Evolutionary conservation across 805 yeast genomes (phyloP), one percentile per base, ranked within the genome.

Genomic region (Wickerhamomyces bisporus): DNA sequence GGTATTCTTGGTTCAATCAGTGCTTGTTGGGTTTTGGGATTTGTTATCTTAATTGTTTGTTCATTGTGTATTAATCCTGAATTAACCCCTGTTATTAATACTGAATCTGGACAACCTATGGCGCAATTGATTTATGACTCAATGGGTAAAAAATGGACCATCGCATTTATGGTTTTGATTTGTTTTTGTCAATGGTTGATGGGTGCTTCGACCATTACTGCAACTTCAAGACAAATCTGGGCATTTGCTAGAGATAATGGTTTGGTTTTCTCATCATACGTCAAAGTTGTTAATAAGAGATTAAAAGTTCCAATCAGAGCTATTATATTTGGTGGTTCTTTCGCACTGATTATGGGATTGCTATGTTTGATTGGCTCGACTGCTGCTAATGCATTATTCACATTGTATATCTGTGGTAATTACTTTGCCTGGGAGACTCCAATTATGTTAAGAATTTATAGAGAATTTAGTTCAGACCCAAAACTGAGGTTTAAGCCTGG

Each of bases 241-340:
- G 86, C 87, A 1, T 79, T 81, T 57, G 78, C 86, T 29, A 73
- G 91, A 62, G 91, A 82, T 56, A 79, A 80, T 49, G 88, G 87
- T 13, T 65, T 80, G 44, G 85, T 86, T 14, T 64, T 78, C 50
- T 66, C 79, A 19, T 54, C 66, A 25, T 57, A 61, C 47, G 68
- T 80, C 42, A 74, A 77, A 48, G 71, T 65, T 32, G 81, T 81
- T 36, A 66, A 81, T 52, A 65, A 70, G 34, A 67, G 56, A 41
- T 60, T 72, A 28, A 69, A 71, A 23, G 81, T 77, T 25, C 88
- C 88, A 17, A 57, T 79, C 27, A 68, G 79, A 49, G 86, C 88
- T 3, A 74, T 77, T 36, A 50, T 65, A 28, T 74, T 75, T 49
- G 77, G 75, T 16, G 73, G 78, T 12, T 36, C 55, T n/a, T 54